These are phyloP conservation scores for Saccharomyces hybrid DNA, from an alignment of 1,139 yeast genomes.

Conservation along the genomic window DNA sequence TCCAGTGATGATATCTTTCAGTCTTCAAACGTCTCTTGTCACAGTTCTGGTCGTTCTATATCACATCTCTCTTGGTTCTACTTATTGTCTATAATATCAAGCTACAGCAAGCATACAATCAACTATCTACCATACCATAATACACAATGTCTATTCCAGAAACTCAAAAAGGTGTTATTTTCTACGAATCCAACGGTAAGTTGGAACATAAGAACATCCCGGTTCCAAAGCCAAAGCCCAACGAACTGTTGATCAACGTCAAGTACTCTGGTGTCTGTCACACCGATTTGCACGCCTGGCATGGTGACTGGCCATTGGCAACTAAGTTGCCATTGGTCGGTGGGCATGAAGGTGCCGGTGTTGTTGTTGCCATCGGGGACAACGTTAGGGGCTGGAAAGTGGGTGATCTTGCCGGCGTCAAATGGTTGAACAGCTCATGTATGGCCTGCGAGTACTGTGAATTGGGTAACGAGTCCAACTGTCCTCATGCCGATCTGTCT, in stretches of 20 bases:
- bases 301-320: conserved; percentile 58
- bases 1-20: neutral
- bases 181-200: conserved; percentile 41
- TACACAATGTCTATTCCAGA: conserved; percentile 29
- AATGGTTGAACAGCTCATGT: conserved; percentile 62
- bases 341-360: conserved; percentile 68
- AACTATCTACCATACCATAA: neutral
- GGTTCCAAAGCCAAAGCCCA: conserved; percentile 52
- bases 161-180: conserved; percentile 44
- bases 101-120: neutral
- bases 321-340: conserved; percentile 57
- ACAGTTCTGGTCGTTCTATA: neutral
- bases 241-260: conserved; percentile 50
- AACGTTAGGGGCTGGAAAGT: conserved; percentile 52
- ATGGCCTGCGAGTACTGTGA: conserved; percentile 55
- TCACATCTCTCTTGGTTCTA: neutral
- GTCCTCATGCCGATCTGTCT: conserved; percentile 53
- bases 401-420: conserved; percentile 59
- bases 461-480: conserved; percentile 48
- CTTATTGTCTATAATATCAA: neutral
- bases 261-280: conserved; percentile 63
- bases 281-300: conserved; percentile 63
- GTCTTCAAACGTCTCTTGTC: neutral
- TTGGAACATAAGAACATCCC: conserved; percentile 48
- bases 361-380: conserved; percentile 51